Evolutionary conservation across 148 eudicot genomes (phyloP).

Genomic region (Fagopyrum homotropicum): DNA sequence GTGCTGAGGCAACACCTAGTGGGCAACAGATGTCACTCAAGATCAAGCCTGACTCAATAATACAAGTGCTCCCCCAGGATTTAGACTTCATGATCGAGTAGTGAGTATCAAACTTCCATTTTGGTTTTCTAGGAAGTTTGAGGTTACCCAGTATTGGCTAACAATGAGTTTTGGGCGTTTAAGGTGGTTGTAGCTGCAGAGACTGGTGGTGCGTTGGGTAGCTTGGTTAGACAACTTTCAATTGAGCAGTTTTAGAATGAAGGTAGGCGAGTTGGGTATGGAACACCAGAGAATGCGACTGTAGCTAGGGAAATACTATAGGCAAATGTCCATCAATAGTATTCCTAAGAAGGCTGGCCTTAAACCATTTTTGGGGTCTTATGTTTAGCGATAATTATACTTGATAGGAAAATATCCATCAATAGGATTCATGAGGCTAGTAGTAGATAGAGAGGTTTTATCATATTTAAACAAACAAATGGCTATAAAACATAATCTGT

Average conservation of each 20-base stretch:
- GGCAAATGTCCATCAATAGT: conserved; percentile 98
- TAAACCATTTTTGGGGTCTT: not conserved
- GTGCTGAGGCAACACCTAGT: conserved; percentile 96
- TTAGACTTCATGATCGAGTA: conserved; percentile 93
- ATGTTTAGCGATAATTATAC: not conserved
- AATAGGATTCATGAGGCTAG: conserved; percentile 29
- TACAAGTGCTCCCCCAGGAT: conserved; percentile 72
- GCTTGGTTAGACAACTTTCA: conserved; percentile 95
- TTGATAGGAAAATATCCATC: not conserved
- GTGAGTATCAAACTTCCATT: conserved; percentile 40
- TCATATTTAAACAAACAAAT: not conserved
- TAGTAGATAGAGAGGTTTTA: not conserved
- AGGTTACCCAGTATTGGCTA: conserved; percentile 9
- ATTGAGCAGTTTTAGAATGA: conserved; percentile 99
- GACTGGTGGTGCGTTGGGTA: conserved; percentile 95
- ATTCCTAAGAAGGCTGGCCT: conserved; percentile 80
- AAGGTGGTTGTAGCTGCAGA: conserved; percentile 99
- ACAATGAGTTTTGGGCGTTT: not conserved
- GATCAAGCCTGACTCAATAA: conserved; percentile 73
- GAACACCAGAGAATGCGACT: conserved; percentile 94
- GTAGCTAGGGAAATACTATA: conserved; percentile 90
- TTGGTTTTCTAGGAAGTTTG: not conserved
- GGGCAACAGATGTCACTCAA: conserved; percentile 69
- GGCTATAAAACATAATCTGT: too few relatives aligned
- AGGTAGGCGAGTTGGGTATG: conserved; percentile 95